Base-by-base conservation (phyloP, 139 green algal species). In the Chlamydomonas sphaeroides region DNA sequence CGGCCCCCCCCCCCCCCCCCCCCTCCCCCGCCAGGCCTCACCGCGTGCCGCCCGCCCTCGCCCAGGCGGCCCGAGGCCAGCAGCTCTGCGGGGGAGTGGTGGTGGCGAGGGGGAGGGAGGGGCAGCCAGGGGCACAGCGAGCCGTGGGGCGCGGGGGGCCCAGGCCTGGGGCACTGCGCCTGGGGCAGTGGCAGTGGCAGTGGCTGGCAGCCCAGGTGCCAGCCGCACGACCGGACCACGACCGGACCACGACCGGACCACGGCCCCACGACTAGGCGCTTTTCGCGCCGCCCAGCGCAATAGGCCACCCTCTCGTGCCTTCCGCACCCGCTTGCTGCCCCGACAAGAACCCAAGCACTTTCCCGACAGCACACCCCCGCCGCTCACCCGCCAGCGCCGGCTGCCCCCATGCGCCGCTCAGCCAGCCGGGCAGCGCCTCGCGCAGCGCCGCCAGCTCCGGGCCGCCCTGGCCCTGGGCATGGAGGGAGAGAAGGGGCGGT, bases 11-110 rank as follows among this genome's bases (percentile, higher is more conserved):
- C n/a, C n/a, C n/a, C n/a, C n/a, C n/a, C n/a, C n/a, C n/a, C n/a
- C n/a, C n/a, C n/a, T n/a, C n/a, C n/a, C n/a, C n/a, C n/a, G n/a
- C n/a, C n/a, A n/a, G n/a, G n/a, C n/a, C n/a, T n/a, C n/a, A n/a
- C n/a, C n/a, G 59, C 80, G 62, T 85, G 79, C 20, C 38, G 25
- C 15, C 45, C 25, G 36, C 78, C 80, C 17, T 59, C 18, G n/a
- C 78, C 80, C 45, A 89, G 35, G 10, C 78, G 67, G 1, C 75
- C 75, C 59, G 68, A 68, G 20, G 78, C 69, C 51, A 65, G 3
- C 65, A 89, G 68, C 14, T 62, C 84, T 85, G 78, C 2, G 10
- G 5, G 32, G 36, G 2, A 2, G 45, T 30, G 68, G 33, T 8
- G 17, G 41, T 18, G 14, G 38, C 23, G 20, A 36, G 70, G 21